Base-by-base conservation (phyloP, 306 rosid genomes). In the Hippophae tibetana region DNA sequence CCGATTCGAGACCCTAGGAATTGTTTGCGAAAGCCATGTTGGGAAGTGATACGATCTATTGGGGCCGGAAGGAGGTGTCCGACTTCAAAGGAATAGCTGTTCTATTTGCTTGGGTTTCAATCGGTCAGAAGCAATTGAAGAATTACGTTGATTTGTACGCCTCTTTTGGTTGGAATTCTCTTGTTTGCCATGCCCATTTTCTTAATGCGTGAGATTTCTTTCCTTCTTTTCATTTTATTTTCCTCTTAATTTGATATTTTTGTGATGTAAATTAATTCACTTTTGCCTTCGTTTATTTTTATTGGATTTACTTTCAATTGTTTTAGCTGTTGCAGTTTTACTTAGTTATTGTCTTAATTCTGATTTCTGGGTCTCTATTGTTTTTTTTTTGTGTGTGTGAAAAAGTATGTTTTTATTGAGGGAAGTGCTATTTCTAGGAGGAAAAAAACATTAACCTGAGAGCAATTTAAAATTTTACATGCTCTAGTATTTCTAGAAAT, bases 101-200 rank as follows among this genome's bases (percentile, higher is more conserved):
- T 54, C 71, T 88, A 42, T 92, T 88, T 57, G 74, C 95, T 77
- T 92, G 99, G 99, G 82, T 82, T 78, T 92, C 99, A 56, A 74
- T 86, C 76, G 76, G 79, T 5, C 78, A 82, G 54, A 57, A 71
- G 3, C 71, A 71, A 59, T 68, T 88, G 70, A 58, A 52, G 12
- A 81, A 77, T 67, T 79, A 72, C 47, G 85, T 88, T 11, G 79
- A 92, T 53, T 75, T 92, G 61, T 92, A 86, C 57, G 74, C 86
- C 1, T 82, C 95, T 63, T 79, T 88, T 5, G 79, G 95, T 18
- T 92, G 97, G 95, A 84, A 88, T 70, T 84, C 90, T 14, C 93
- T 92, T 43, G 84, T 92, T 58, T 88, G 87, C 73, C 79, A 78
- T 76, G 80, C 97, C 58, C 72, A 88, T 80, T 88, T 79, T 75